These are phyloP conservation scores for Exserohilum rostratum DNA, from an alignment of 2,329 filamentous ascomycete genomes.

Conservation along the genomic window DNA sequence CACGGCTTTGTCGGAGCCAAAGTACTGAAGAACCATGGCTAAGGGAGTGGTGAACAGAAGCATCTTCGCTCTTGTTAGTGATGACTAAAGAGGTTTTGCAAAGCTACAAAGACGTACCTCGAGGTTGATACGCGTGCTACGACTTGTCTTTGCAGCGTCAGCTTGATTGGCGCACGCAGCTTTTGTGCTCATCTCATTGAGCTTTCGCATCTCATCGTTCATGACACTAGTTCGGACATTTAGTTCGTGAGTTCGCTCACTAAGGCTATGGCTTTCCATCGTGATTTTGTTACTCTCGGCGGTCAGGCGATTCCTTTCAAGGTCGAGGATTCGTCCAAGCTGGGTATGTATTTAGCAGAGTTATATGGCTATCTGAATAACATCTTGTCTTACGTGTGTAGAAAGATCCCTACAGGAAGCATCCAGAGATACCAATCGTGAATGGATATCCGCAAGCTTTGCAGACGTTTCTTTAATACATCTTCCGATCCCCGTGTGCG, in stretches of 20 bases:
- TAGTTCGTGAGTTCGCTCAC: not conserved
- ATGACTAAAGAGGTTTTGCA: not conserved
- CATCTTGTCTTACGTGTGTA: too few species aligned
- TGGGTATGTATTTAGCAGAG: too few species aligned
- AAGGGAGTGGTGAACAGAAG: slow-evolving; percentile 8
- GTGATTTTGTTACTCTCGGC: too few species aligned
- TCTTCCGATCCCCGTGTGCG: too few species aligned
- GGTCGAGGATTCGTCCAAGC: too few species aligned
- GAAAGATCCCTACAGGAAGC: too few species aligned
- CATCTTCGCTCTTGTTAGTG: not conserved
- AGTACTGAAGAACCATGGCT: slow-evolving; percentile 11
- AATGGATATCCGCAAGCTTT: too few species aligned
- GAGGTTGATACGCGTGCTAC: slow-evolving; percentile 11
- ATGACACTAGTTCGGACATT: not conserved
- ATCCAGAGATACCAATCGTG: too few species aligned
- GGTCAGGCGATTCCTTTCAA: too few species aligned
- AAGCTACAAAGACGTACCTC: not conserved
- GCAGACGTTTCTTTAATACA: too few species aligned
- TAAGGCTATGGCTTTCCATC: too few species aligned
- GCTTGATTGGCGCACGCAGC: slow-evolving; percentile 6
- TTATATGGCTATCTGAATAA: too few species aligned
- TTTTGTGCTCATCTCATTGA: slow-evolving; percentile 4
- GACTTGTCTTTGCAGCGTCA: slow-evolving; percentile 6
- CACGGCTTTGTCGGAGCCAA: slow-evolving; percentile 5
- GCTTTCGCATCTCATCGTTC: slow-evolving; percentile 1